These are phyloP conservation scores for Ophiostoma ips DNA, from an alignment of 2,329 filamentous ascomycete species.

Conservation along the genomic window DNA sequence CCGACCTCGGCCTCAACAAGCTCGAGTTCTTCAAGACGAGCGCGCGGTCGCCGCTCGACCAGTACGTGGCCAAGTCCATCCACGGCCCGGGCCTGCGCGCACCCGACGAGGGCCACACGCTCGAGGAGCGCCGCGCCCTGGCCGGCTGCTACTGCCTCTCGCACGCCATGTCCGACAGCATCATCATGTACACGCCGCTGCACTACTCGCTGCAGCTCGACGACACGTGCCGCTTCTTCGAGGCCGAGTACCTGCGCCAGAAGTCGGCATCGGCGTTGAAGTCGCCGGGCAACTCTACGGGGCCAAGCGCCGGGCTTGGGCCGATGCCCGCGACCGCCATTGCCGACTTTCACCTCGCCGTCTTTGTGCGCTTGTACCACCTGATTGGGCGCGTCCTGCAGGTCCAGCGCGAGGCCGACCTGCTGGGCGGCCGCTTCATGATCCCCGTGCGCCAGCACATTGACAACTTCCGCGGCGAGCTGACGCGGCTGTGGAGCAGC, in stretches of 20 bases:
- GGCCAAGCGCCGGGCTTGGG: background rate
- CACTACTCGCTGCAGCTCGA: conserved; percentile 23
- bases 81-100: conserved; percentile 7
- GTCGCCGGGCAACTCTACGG: background rate
- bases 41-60: conserved; percentile 10
- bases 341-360: conserved; percentile 11
- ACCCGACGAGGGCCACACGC: conserved; percentile 10
- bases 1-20: conserved; percentile 15
- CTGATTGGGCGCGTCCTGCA: conserved; percentile 11
- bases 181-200: conserved; percentile 26
- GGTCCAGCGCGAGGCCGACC: conserved; percentile 11
- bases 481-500: conserved; percentile 6
- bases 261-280: too few species aligned
- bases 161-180: conserved; percentile 15
- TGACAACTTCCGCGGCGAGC: conserved; percentile 8
- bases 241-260: conserved; percentile 3
- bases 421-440: conserved; percentile 6
- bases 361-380: conserved; percentile 12
- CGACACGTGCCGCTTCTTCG: conserved; percentile 12
- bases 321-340: background rate
- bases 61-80: conserved; percentile 7
- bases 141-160: conserved; percentile 30
- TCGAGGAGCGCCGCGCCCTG: conserved; percentile 29
- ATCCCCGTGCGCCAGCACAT: conserved; percentile 8
- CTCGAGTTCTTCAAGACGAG: conserved; percentile 7